Percentiles rank a stretch among this genome's conserved stretches.
These are phyloP conservation scores for Floccularia luteovirens DNA, from an alignment of 768 basidiomycete genomes.

Conservation along the genomic window DNA sequence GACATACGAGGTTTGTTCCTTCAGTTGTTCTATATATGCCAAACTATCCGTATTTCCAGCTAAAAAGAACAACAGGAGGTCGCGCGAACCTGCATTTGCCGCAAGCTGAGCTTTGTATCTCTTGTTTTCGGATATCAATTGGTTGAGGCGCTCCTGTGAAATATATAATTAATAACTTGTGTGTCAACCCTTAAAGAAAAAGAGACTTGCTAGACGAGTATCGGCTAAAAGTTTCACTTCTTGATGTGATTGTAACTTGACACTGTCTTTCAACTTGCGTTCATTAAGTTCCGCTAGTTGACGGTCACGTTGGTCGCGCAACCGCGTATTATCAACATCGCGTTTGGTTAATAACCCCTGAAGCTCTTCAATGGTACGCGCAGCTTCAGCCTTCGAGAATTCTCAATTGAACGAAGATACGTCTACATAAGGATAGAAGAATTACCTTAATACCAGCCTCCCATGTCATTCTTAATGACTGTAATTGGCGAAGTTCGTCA, in stretches of 20 bases:
- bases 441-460: conserved; percentile 30
- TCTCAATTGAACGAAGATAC: conserved; percentile 3
- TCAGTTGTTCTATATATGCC: conserved; percentile 45
- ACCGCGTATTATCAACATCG: conserved; percentile 56
- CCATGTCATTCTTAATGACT: conserved; percentile 33
- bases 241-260: conserved; percentile 49
- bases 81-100: conserved; percentile 60
- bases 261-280: conserved; percentile 53
- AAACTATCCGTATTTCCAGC: conserved; percentile 44
- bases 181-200: neutral
- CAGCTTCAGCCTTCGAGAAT: conserved; percentile 23
- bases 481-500: conserved; percentile 34
- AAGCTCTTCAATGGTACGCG: conserved; percentile 54
- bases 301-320: conserved; percentile 71
- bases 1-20: conserved; percentile 48
- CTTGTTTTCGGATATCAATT: conserved; percentile 63
- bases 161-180: conserved; percentile 5
- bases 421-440: conserved; percentile 8
- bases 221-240: conserved; percentile 63
- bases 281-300: conserved; percentile 57
- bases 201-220: conserved; percentile 41
- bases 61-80: conserved; percentile 66
- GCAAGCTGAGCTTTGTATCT: conserved; percentile 75
- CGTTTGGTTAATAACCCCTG: conserved; percentile 53
- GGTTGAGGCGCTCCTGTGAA: conserved; percentile 61